Evolutionary conservation across 2,329 filamentous ascomycete genomes (phyloP).

Genomic region (Hymenoscyphus scutula): DNA sequence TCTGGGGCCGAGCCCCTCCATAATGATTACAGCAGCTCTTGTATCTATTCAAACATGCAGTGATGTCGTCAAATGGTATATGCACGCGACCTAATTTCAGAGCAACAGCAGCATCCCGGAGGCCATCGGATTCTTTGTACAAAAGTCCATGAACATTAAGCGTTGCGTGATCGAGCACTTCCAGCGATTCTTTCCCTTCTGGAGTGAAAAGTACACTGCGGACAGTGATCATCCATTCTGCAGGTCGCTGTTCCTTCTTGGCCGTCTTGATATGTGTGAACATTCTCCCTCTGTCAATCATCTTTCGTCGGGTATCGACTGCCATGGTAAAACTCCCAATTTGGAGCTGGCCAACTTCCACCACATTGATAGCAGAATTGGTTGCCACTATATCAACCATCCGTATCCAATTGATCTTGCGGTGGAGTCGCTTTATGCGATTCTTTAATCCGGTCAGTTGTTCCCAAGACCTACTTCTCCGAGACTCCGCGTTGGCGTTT

Average conservation of each 20-base stretch:
- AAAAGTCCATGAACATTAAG: constrained; percentile 90
- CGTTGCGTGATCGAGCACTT: constrained; percentile 83
- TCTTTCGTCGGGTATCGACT: constrained; percentile 87
- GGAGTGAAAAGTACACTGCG: constrained; percentile 87
- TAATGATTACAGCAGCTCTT: constrained; percentile 43
- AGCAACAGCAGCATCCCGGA: constrained; percentile 85
- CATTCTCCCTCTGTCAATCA: constrained; percentile 84
- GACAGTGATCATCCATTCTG: constrained; percentile 89
- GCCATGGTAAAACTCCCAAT: constrained; percentile 80
- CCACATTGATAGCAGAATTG: constrained; percentile 72
- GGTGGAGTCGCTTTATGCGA: constrained; percentile 78
- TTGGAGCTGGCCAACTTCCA: constrained; percentile 80
- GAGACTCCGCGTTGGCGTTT: constrained; percentile 32
- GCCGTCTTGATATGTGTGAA: constrained; percentile 75
- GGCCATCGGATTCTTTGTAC: constrained; percentile 78
- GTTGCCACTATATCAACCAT: constrained; percentile 86
- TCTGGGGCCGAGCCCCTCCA: constrained; percentile 38
- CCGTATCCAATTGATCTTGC: constrained; percentile 82
- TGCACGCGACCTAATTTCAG: constrained; percentile 89
- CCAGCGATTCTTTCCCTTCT: constrained; percentile 78
- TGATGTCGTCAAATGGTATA: constrained; percentile 84
- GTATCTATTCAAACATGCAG: constrained; percentile 57
- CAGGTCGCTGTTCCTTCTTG: constrained; percentile 65
- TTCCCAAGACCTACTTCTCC: constrained; percentile 75
- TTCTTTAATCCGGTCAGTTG: constrained; percentile 77